phyloP scores from a whole-genome alignment of 805 yeast genomes.

The Candida montana region DNA sequence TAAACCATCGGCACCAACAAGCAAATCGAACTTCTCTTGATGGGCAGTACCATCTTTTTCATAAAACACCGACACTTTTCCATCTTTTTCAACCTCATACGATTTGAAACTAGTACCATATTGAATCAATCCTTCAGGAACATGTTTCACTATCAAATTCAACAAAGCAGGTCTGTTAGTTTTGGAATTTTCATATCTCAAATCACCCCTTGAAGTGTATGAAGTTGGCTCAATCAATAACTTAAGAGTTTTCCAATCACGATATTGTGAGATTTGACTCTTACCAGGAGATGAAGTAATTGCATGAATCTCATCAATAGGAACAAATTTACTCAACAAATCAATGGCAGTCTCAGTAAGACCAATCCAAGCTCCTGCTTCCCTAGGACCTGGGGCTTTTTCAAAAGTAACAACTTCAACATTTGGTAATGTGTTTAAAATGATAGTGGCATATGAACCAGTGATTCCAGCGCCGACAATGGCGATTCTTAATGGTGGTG shows the following conservation, averaged over 20 bases:
- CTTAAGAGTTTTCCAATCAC: not conserved
- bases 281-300: not conserved
- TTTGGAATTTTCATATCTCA: not conserved
- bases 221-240: not conserved
- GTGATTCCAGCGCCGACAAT: not conserved
- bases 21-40: not conserved
- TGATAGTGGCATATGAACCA: not conserved
- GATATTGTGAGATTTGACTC: not conserved
- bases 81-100: not conserved
- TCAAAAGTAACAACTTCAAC: not conserved
- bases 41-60: not conserved
- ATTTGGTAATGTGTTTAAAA: not conserved
- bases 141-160: not conserved
- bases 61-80: not conserved
- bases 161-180: not conserved
- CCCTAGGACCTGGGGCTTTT: not conserved
- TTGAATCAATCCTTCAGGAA: not conserved
- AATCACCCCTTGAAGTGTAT: not conserved
- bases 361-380: conserved; percentile 1
- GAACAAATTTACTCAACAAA: not conserved
- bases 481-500: not conserved
- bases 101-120: not conserved
- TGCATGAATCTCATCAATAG: conserved; percentile 1
- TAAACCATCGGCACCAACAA: not conserved
- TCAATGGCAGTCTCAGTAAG: not conserved